Conservation (phyloP, 1,284 basidiomycete species). For the Rhizoctonia solani region DNA sequence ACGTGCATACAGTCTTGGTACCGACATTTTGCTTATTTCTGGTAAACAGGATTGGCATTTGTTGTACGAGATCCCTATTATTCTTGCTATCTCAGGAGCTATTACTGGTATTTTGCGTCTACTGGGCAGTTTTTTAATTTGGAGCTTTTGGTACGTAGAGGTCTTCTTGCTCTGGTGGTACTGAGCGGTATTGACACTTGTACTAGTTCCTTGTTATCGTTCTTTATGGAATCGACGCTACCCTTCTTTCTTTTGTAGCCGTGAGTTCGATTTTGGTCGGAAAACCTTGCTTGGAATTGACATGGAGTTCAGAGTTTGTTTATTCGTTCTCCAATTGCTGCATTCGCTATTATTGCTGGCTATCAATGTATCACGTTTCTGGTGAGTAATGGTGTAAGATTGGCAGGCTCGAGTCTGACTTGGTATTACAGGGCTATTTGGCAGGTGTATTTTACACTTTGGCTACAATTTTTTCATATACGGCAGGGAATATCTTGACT, state of each 20-base stretch:
- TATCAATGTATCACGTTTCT: constrained; percentile 54
- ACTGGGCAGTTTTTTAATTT: constrained; percentile 70
- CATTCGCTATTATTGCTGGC: constrained; percentile 72
- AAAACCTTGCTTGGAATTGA: not conserved
- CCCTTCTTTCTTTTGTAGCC: constrained; percentile 68
- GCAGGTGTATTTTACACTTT: constrained; percentile 26
- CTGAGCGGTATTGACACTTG: not conserved
- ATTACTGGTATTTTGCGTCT: constrained; percentile 63
- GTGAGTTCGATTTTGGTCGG: constrained; percentile 20
- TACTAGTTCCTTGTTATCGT: constrained; percentile 66
- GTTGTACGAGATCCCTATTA: constrained; percentile 69
- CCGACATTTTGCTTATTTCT: constrained; percentile 44
- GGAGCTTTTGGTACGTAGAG: constrained; percentile 52
- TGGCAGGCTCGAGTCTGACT: not conserved
- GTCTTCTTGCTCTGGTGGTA: not conserved
- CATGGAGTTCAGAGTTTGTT: constrained; percentile 5
- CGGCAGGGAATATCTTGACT: not conserved
- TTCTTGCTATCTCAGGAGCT: constrained; percentile 62
- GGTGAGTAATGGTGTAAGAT: not conserved
- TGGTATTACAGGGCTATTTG: constrained; percentile 8
- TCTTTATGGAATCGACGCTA: constrained; percentile 71
- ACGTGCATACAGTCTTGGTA: not conserved
- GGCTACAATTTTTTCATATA: constrained; percentile 18
- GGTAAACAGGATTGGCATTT: constrained; percentile 72
- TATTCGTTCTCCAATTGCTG: constrained; percentile 64